These are phyloP conservation scores for Oryza meyeriana DNA, from an alignment of 176 grass and related monocot species.

Conservation along the genomic window DNA sequence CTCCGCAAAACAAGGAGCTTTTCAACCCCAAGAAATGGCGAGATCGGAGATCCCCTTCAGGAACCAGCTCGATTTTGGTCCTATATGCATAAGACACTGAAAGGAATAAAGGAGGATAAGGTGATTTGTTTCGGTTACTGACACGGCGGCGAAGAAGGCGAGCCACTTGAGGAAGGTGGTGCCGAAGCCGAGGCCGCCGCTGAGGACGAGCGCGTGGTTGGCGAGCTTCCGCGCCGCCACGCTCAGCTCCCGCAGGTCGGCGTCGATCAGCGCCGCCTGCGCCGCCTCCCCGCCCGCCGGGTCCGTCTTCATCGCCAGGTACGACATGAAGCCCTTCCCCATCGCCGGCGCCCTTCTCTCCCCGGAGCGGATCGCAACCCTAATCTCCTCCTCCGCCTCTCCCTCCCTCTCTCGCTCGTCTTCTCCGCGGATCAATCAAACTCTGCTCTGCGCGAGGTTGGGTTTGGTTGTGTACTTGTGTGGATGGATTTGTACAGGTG, in stretches of 20 bases:
- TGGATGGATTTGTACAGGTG: not conserved
- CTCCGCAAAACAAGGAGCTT: not conserved
- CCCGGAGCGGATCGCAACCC: not conserved
- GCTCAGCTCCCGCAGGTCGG: conserved; percentile 72
- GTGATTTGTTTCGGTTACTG: not conserved
- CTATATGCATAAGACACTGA: not conserved
- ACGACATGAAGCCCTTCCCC: conserved; percentile 26
- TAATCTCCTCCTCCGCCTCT: not conserved
- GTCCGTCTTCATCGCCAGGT: conserved; percentile 59
- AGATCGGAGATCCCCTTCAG: conserved; percentile 2
- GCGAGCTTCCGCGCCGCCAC: conserved; percentile 65
- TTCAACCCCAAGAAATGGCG: not conserved
- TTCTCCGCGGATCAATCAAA: not conserved
- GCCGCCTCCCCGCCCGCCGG: conserved; percentile 33
- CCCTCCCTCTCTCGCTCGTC: not conserved
- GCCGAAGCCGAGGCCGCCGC: conserved; percentile 56
- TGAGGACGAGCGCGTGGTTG: conserved; percentile 69
- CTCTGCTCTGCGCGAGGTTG: not conserved
- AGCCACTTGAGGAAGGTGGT: conserved; percentile 71
- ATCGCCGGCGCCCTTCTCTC: not conserved
- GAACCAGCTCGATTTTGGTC: not conserved
- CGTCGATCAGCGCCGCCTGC: conserved; percentile 57
- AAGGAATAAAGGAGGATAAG: not conserved
- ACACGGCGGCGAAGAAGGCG: conserved; percentile 79
- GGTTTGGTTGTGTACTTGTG: not conserved